Base-by-base conservation (phyloP, 805 yeast species). In the Candida golubevii region DNA sequence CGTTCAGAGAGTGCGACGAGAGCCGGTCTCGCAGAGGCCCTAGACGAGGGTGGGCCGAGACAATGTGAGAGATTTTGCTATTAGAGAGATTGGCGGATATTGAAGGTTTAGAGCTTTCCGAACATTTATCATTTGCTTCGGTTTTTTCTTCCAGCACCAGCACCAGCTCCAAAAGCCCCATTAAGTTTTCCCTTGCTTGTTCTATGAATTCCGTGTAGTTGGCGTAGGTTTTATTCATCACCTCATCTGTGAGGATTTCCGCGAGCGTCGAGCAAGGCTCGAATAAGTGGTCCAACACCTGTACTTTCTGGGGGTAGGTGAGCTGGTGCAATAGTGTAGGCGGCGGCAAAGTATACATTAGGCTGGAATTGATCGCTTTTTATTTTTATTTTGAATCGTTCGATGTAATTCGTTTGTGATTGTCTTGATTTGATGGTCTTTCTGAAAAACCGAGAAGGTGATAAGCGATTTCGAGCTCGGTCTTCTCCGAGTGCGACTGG, bases 21-120 rank as follows among this genome's bases (percentile, higher is more conserved):
- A 87, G 69, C 27, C 66, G 72, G 15, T 50, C 56, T 42, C 61
- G 60, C 3, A 80, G 71, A 3, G 85, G 86, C 0, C 97, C 97
- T 13, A 89, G 68, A 44, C 96, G 71, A 13, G 97, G 97, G 65
- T 89, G 97, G 0, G 97, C 96, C 1, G 87, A 82, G n/a, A 90
- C 79, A 45, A 90, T 88, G 33, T 74, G 66, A 36, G 72, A 56
- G 10, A 77, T 60, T n/a, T 33, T 39, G 23, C 23, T 88, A 33
- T 74, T 66, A 35, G 72, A 56, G 10, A 77, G 60, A 12, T 33
- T 39, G 3, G 48, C 44, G 6, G 54, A 45, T 4, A 46, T 35
- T 14, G 59, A 56, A 3, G 56, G 57, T 15, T 54, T 56, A 47
- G 46, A 52, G 41, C 55, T 53, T 35, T 42, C 63, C 41, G 55